Evolutionary conservation across 2,329 filamentous ascomycete species (phyloP), one percentile per base, ranked within the genome.

Genomic region (Fusarium piperis): DNA sequence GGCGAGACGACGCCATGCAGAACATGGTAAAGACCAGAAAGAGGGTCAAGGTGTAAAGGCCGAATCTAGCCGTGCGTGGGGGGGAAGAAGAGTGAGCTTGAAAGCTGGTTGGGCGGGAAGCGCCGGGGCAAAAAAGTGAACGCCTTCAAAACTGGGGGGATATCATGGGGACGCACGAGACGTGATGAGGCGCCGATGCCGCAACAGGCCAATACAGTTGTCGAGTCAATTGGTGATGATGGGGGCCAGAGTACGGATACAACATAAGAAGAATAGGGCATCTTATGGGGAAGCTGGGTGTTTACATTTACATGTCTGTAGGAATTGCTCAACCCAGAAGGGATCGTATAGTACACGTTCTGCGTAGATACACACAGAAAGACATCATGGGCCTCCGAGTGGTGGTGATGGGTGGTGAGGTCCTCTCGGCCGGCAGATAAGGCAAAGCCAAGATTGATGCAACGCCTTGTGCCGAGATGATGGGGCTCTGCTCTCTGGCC

Each of bases 41-140:
- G 53, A 55, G 57, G 39, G 48, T 57, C 36, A 59, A 62, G 38
- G 57, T 35, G 52, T 62, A 51, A 70, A 66, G 64, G 74, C 75
- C 75, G 75, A 74, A 71, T 69, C 71, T 77, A 77, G 75, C 75
- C 75, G 75, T 66, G 41, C 64, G 65, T 68, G 68, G 68, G 63
- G 48, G 44, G 62, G 41, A 20, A 36, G 53, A 16, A 20, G 39
- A n/a, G 18, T 2, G 26, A 28, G 46, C n/a, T 13, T 9, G 12
- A 11, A 18, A 2, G 35, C 35, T 72, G 62, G 74, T 72, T 74
- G 71, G 67, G 13, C 33, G n/a, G 44, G 23, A 41, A 52, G 33
- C 39, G 18, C 58, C 55, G 55, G 48, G 28, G 35, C 26, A 55
- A 55, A 26, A 41, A 44, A 26, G 41, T 53, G 44, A 60, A 52